Base-by-base conservation (phyloP, 352 stramenopile species). In the Phytophthora pistaciae region DNA sequence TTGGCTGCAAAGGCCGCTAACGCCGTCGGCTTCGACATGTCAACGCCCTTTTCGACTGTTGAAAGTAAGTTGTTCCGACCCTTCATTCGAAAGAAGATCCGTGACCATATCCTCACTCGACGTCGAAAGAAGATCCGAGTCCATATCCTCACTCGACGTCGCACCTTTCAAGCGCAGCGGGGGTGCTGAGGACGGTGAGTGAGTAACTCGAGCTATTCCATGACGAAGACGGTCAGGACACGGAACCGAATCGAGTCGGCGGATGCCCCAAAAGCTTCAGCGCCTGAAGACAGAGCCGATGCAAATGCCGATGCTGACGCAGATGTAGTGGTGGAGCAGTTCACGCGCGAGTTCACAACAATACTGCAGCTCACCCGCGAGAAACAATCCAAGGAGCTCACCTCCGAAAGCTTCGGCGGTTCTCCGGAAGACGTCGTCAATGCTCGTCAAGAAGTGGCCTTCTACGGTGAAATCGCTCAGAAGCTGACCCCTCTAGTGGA, bases 301-400 rank as follows among this genome's bases (percentile, higher is more conserved):
- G n/a, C 50, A 25, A 5, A 33, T 9, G 29, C 29, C 29, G 29
- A 33, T 7, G 29, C 16, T 5, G 44, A 64, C 3, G 42, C 56
- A 2, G 58, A 80, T 48, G 75, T 79, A 27, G 64, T 93, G 5
- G 57, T 79, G 50, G 75, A 87, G 13, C 83, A 90, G 27, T 88
- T 90, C 66, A 68, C 72, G 40, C 83, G 85, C 36, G 82, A 93
- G 38, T 75, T 93, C 52, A 33, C 63, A 9, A 60, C 69, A 1
- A 31, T 88, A 5, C 38, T 90, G 52, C 74, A 80, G 20, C 68
- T 80, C 6, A 68, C 74, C 21, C 74, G 73, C 14, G 82, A 90
- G 14, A 78, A 75, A 40, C 79, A 75, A 40, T 31, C 40, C 10
- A 63, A 63, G 25, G 16, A 56, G 44, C 40, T 66, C 3, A 69